These are phyloP conservation scores for Aspergillus cristatus DNA, from an alignment of 495 filamentous ascomycete genomes.

Conservation along the genomic window DNA sequence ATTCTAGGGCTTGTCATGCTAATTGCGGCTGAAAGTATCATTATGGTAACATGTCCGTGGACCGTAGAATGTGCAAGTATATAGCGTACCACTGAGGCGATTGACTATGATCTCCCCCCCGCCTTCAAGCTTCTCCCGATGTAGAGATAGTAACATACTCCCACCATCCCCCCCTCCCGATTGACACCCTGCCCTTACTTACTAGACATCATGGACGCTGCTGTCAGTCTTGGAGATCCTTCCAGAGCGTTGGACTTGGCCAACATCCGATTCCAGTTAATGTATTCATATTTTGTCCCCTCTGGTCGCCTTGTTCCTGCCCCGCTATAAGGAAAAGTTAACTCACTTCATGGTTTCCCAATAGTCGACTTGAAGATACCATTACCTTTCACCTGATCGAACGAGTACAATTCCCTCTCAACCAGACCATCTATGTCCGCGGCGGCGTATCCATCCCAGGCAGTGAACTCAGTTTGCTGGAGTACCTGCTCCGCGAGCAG, in stretches of 20 bases:
- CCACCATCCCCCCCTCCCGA: too few relatives aligned
- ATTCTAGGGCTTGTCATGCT: too few relatives aligned
- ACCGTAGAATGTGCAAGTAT: too few relatives aligned
- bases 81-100: too few relatives aligned
- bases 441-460: conserved; percentile 75
- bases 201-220: too few relatives aligned
- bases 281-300: conserved; percentile 70
- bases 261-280: conserved; percentile 92
- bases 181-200: too few relatives aligned
- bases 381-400: conserved; percentile 99
- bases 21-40: too few relatives aligned
- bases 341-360: conserved; percentile 2
- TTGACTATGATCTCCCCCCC: too few relatives aligned
- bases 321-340: conserved; percentile 4
- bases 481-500: conserved; percentile 86
- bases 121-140: too few relatives aligned
- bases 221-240: conserved; percentile 78
- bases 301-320: not conserved
- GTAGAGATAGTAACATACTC: too few relatives aligned
- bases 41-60: too few relatives aligned
- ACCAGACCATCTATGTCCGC: conserved; percentile 74
- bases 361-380: conserved; percentile 90
- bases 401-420: conserved; percentile 92
- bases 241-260: conserved; percentile 78
- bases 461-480: conserved; percentile 68